phyloP scores from a whole-genome alignment of 2,329 filamentous ascomycete species.

The Arthrobotrys megalospora region DNA sequence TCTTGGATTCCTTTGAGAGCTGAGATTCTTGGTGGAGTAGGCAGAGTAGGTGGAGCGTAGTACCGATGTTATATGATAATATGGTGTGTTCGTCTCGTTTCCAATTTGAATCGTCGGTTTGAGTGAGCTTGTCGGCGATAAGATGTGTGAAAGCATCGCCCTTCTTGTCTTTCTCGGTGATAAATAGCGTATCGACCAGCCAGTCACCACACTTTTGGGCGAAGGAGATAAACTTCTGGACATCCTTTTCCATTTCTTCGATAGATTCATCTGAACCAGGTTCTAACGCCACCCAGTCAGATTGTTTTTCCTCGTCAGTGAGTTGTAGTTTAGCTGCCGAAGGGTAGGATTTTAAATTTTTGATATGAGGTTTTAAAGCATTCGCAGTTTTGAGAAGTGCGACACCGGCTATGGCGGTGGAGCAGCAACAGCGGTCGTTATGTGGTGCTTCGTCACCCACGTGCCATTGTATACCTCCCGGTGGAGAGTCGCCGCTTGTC shows the following conservation, averaged over 20 bases:
- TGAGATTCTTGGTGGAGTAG: conserved; percentile 44
- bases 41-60: conserved; percentile 54
- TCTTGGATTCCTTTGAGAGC: conserved; percentile 2
- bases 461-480: conserved; percentile 58
- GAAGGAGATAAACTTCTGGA: conserved; percentile 31
- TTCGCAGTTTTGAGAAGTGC: conserved; percentile 35
- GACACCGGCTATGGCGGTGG: conserved; percentile 47
- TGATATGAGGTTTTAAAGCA: conserved; percentile 50
- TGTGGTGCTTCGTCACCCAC: conserved; percentile 51
- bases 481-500: conserved; percentile 38
- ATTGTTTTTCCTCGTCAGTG: conserved; percentile 57
- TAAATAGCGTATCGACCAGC: conserved; percentile 46
- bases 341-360: conserved; percentile 31
- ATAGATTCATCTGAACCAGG: conserved; percentile 37
- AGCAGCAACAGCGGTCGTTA: conserved; percentile 56
- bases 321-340: conserved; percentile 44
- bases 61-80: conserved; percentile 52
- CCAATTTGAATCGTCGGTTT: conserved; percentile 47
- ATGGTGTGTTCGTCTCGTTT: conserved; percentile 55
- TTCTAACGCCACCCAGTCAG: conserved; percentile 55
- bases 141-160: conserved; percentile 52
- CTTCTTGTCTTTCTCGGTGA: conserved; percentile 49
- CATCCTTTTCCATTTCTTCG: conserved; percentile 56
- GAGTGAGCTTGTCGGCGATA: conserved; percentile 53
- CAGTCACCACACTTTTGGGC: conserved; percentile 44